Conservation (phyloP, 2,329 filamentous ascomycete genomes). For the Diaporthe helianthi region DNA sequence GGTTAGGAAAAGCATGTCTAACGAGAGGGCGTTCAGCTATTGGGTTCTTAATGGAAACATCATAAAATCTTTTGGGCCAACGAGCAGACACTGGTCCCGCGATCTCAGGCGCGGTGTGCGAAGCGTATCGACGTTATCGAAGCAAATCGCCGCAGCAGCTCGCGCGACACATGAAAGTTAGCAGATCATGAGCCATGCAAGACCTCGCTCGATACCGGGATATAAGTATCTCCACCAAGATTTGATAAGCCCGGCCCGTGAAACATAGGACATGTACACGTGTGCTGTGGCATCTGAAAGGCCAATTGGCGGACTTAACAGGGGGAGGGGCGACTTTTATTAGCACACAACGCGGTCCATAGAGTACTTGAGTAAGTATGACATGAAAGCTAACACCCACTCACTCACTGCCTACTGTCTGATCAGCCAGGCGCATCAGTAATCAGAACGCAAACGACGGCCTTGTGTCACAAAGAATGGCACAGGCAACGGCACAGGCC, state of each 20-base stretch:
- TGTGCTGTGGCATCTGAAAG: not conserved
- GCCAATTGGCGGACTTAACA: not conserved
- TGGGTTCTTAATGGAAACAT: slow-evolving; percentile 22
- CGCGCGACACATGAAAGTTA: not conserved
- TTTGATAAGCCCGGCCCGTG: not conserved
- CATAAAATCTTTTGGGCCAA: not conserved
- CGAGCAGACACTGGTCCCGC: not conserved
- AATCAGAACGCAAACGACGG: not conserved
- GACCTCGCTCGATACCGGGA: not conserved
- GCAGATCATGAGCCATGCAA: not conserved
- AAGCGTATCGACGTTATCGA: not conserved
- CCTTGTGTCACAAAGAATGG: slow-evolving; percentile 11
- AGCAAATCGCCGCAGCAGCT: not conserved
- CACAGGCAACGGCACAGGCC: slow-evolving; percentile 13
- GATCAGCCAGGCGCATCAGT: not conserved
- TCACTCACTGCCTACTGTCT: not conserved
- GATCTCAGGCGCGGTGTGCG: not conserved
- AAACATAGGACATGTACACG: not conserved
- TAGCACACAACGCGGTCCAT: not conserved
- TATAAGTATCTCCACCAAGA: not conserved
- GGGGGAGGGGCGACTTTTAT: not conserved
- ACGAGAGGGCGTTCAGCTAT: slow-evolving; percentile 27
- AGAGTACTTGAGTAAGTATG: no score
- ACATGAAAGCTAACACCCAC: not conserved
- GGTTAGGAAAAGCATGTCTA: slow-evolving; percentile 26